phyloP scores from a whole-genome alignment of 768 basidiomycete species.

The Podaxis mareebaensis region DNA sequence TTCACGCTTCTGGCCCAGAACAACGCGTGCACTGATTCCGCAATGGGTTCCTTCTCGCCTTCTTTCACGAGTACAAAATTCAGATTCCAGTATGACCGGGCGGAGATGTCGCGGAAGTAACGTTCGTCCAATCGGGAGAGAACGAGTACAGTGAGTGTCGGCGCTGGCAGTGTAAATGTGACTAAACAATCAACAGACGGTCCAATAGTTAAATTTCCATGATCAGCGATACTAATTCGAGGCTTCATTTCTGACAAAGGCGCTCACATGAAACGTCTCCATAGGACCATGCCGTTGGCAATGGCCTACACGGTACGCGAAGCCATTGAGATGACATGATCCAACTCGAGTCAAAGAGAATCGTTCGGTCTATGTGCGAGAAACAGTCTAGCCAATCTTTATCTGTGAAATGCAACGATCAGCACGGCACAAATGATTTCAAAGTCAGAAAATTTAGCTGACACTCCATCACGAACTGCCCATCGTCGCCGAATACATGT shows the following conservation, averaged over 20 bases:
- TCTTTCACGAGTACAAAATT: slow-evolving; percentile 53
- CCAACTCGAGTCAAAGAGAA: slow-evolving; percentile 51
- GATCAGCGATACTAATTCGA: not conserved
- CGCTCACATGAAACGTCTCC: slow-evolving; percentile 56
- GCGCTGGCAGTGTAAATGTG: slow-evolving; percentile 42
- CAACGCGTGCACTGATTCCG: slow-evolving; percentile 33
- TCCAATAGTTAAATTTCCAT: not conserved
- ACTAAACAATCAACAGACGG: slow-evolving; percentile 28
- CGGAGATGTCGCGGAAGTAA: slow-evolving; percentile 49
- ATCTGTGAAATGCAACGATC: slow-evolving; percentile 24
- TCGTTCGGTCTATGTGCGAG: slow-evolving; percentile 43
- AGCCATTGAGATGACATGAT: slow-evolving; percentile 51
- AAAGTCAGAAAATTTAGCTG: slow-evolving; percentile 15
- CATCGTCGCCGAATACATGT: slow-evolving; percentile 49
- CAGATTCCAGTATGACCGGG: slow-evolving; percentile 44
- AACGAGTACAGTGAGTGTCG: slow-evolving; percentile 47
- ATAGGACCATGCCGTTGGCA: slow-evolving; percentile 50
- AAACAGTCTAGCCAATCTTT: slow-evolving; percentile 45
- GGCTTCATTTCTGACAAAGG: not conserved
- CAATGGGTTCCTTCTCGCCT: slow-evolving; percentile 39
- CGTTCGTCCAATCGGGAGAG: slow-evolving; percentile 52
- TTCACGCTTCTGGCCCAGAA: slow-evolving; percentile 43
- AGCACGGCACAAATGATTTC: not conserved
- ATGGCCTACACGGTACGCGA: slow-evolving; percentile 40
- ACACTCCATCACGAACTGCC: slow-evolving; percentile 55